Evolutionary conservation across 1,139 yeast species (phyloP).

Genomic region (Geotrichum restrictum): DNA sequence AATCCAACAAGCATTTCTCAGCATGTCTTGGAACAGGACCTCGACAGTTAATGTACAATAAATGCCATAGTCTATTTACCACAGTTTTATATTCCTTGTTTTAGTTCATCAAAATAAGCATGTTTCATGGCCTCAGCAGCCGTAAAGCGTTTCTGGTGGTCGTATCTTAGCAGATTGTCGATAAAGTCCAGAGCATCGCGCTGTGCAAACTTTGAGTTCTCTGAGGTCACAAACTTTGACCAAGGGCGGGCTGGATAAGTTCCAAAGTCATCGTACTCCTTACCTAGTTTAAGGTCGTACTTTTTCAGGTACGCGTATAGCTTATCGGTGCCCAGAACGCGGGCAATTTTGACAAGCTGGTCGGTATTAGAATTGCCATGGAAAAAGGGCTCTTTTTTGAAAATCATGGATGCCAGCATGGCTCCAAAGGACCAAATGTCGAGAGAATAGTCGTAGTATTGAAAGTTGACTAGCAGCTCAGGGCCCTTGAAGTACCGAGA

Average conservation of each 20-base stretch:
- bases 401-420: slow-evolving; percentile 94
- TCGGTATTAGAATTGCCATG: slow-evolving; percentile 93
- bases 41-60: not conserved
- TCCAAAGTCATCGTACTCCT: slow-evolving; percentile 74
- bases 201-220: slow-evolving; percentile 63
- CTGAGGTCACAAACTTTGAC: slow-evolving; percentile 68
- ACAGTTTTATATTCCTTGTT: not conserved
- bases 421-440: slow-evolving; percentile 96
- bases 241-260: slow-evolving; percentile 76
- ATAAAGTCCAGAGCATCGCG: slow-evolving; percentile 71
- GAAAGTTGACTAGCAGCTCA: slow-evolving; percentile 78
- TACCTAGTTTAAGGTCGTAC: slow-evolving; percentile 67
- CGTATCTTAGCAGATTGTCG: slow-evolving; percentile 74
- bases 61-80: too few species aligned
- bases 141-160: slow-evolving; percentile 82
- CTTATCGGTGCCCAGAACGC: slow-evolving; percentile 83
- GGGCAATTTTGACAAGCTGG: slow-evolving; percentile 85
- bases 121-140: slow-evolving; percentile 91
- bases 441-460: slow-evolving; percentile 84
- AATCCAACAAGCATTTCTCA: not conserved
- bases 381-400: slow-evolving; percentile 91
- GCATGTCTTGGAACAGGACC: not conserved
- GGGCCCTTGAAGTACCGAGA: slow-evolving; percentile 94
- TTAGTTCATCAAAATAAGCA: slow-evolving; percentile 49
- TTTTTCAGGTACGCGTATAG: slow-evolving; percentile 64